phyloP scores from a whole-genome alignment of 192 early-diverging fungal genomes.

The Gaertneriomyces semiglobifer region DNA sequence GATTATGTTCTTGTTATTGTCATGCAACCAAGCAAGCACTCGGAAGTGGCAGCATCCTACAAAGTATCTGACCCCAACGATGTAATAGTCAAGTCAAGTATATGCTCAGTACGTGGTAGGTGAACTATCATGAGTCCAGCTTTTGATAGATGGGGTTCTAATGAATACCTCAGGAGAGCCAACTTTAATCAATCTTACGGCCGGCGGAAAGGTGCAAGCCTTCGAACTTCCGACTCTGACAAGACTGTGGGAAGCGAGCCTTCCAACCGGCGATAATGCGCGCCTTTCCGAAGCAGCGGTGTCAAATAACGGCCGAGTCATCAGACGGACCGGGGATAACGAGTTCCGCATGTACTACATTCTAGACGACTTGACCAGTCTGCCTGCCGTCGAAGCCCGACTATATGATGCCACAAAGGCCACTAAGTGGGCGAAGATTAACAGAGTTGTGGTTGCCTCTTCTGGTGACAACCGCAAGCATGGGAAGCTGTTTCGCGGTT shows the following conservation, averaged over 20 bases:
- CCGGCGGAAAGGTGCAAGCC: slow-evolving; percentile 10
- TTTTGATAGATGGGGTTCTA: background rate
- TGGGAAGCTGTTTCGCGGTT: slow-evolving; percentile 20
- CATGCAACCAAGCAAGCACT: background rate
- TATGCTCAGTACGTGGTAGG: slow-evolving; percentile 11
- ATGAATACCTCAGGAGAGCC: slow-evolving; percentile 16
- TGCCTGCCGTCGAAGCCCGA: slow-evolving; percentile 18
- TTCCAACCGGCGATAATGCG: slow-evolving; percentile 2
- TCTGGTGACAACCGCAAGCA: slow-evolving; percentile 9
- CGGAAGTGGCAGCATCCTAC: background rate
- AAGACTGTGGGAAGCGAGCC: slow-evolving; percentile 6
- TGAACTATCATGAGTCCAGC: background rate
- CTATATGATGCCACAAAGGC: slow-evolving; percentile 24
- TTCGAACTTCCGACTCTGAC: slow-evolving; percentile 26
- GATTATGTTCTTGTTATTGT: slow-evolving; percentile 5
- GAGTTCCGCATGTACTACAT: slow-evolving; percentile 20
- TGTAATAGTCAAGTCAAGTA: slow-evolving; percentile 1
- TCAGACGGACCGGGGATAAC: slow-evolving; percentile 10
- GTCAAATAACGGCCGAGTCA: slow-evolving; percentile 9
- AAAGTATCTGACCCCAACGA: background rate
- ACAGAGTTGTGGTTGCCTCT: background rate
- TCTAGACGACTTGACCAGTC: slow-evolving; percentile 1
- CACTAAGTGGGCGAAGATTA: slow-evolving; percentile 16
- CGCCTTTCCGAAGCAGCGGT: background rate
- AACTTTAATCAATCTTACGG: slow-evolving; percentile 16